Evolutionary conservation across 2,329 filamentous ascomycete species (phyloP), one percentile per base, ranked within the genome.

Genomic region (Pseudogymnoascus sp.): DNA sequence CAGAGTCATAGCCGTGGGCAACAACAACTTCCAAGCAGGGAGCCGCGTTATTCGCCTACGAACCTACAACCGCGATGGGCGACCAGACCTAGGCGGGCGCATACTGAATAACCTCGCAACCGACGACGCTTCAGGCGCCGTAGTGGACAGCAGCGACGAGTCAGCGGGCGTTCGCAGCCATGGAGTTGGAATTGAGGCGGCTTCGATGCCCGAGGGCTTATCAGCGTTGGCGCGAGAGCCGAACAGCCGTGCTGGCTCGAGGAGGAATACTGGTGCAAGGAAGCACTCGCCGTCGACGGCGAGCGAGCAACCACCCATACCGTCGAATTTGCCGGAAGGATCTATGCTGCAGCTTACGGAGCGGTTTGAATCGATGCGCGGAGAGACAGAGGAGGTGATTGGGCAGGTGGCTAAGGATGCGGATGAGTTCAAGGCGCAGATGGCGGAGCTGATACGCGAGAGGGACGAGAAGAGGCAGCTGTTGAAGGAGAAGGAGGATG

Each of bases 11-110:
- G 91, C 93, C 39, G 89, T 97, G 61, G 96, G 93, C 58, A 85
- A 88, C 30, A 91, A 92, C 68, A 95, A 94, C 74, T 97, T 97
- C 70, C 91, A 96, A 72, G 91, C 92, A 0, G 89, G 91, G 38
- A 97, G 94, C 73, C 82, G 86, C 4, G 85, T 95, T 38, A 87
- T 97, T 66, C 89, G 94, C 62, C 80, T 99, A 62, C 85, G 89
- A 69, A 97, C 94, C 55, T 87, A 83, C 73, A 82, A 79, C 71
- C 80, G 78, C 68, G 86, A 88, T 74, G 85, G 84, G 62, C 82
- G 82, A 30, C 85, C 85, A n/a, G 78, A 82, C 39, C 76, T 86
- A 14, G 83, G 81, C 49, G 79, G 80, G 1, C 79, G 83, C 28
- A 70, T 86, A 14, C 82, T 84, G 1, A 79, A 82, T 22, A 84